A percentile compares a stretch with the other conserved stretches of the same genome.
phyloP scores from a whole-genome alignment of 306 rosid species.

The Dalbergia oliveri region DNA sequence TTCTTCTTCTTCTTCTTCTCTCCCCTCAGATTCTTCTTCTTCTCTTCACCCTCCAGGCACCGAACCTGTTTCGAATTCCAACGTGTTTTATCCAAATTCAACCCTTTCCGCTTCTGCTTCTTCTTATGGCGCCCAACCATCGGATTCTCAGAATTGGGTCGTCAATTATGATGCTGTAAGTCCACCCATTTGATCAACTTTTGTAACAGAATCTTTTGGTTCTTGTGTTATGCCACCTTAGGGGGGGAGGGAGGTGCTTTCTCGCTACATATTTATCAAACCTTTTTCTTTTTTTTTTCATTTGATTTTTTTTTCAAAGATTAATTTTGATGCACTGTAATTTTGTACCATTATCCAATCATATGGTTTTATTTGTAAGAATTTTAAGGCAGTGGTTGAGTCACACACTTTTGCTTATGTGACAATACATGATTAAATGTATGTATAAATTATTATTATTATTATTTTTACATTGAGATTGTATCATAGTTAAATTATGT shows the following conservation, averaged over 20 bases:
- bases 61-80: conserved; percentile 48
- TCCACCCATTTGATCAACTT: background rate
- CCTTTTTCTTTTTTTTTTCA: background rate
- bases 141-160: conserved; percentile 36
- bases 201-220: background rate
- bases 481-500: no score
- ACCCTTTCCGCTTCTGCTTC: background rate
- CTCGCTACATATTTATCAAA: background rate
- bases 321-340: background rate
- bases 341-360: background rate
- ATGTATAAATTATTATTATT: no score
- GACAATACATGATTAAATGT: no score
- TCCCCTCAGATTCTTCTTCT: conserved; percentile 45
- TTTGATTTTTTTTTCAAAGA: background rate
- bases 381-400: no score
- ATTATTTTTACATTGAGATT: no score
- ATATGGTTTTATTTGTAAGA: background rate
- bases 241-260: conserved; percentile 18
- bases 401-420: no score
- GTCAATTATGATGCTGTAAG: conserved; percentile 31
- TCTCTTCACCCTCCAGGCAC: conserved; percentile 65
- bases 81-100: conserved; percentile 27
- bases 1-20: conserved; percentile 39
- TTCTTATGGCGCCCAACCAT: background rate
- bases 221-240: background rate